Conservation (phyloP, 2,329 filamentous ascomycete species). For the Cadophora sp. region DNA sequence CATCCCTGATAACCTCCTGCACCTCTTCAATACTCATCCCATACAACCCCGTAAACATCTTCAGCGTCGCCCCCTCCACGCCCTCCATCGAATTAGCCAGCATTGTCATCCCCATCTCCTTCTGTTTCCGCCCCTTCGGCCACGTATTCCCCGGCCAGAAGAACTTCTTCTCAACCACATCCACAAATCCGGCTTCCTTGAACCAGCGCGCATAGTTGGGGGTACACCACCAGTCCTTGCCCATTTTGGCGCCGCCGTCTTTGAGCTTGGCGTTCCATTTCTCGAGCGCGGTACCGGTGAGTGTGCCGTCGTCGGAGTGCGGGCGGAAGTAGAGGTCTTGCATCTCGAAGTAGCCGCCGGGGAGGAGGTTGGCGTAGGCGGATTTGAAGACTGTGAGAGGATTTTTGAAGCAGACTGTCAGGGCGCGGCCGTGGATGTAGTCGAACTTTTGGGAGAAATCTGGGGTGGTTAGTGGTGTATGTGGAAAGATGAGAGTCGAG, state of each 20-base stretch:
- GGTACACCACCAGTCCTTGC: constrained; percentile 39
- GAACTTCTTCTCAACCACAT: constrained; percentile 52
- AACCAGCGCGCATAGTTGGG: constrained; percentile 38
- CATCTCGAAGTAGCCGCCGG: constrained; percentile 27
- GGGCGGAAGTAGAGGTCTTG: constrained; percentile 27
- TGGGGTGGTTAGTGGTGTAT: background rate
- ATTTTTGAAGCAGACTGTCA: constrained; percentile 41
- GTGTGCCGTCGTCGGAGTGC: constrained; percentile 20
- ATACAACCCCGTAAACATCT: constrained; percentile 19
- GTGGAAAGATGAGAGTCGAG: background rate
- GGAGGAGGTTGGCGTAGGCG: constrained; percentile 15
- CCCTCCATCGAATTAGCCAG: constrained; percentile 22
- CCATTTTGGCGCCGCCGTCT: constrained; percentile 26
- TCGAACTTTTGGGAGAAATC: constrained; percentile 22
- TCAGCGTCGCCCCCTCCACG: constrained; percentile 13
- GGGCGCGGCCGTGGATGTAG: constrained; percentile 32
- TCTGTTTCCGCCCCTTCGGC: constrained; percentile 23
- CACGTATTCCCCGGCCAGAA: constrained; percentile 23
- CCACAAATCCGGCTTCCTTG: constrained; percentile 55
- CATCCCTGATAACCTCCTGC: constrained; percentile 18
- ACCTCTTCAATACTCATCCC: constrained; percentile 22
- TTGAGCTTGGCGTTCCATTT: constrained; percentile 32
- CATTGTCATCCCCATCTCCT: constrained; percentile 23
- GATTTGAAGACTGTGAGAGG: constrained; percentile 21
- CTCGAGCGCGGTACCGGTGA: constrained; percentile 25